A percentile compares a stretch with the other conserved stretches of the same genome.
Evolutionary conservation across 345 rosid species (phyloP).

Genomic region (Iberis pinnata): DNA sequence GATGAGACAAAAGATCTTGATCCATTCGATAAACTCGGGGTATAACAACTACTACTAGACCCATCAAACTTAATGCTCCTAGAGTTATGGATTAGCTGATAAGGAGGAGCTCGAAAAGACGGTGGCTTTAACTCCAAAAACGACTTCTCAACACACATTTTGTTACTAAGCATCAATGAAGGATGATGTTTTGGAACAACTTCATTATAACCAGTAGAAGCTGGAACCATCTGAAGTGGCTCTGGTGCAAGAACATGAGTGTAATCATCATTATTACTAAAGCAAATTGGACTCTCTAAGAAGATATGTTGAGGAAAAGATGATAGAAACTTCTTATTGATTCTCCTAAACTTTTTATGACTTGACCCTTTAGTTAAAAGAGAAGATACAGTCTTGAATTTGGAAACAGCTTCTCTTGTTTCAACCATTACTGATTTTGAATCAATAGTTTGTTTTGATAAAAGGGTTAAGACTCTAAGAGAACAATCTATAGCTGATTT

Average conservation of each 20-base stretch:
- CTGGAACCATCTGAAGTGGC: slow-evolving; percentile 53
- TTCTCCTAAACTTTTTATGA: slow-evolving; percentile 47
- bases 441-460: slow-evolving; percentile 44
- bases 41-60: slow-evolving; percentile 34
- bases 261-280: slow-evolving; percentile 14
- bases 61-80: slow-evolving; percentile 61
- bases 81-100: slow-evolving; percentile 39
- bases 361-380: slow-evolving; percentile 38
- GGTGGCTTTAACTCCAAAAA: slow-evolving; percentile 40
- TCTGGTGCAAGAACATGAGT: slow-evolving; percentile 48
- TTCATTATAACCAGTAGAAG: slow-evolving; percentile 28
- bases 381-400: slow-evolving; percentile 53
- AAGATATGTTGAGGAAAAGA: slow-evolving; percentile 50
- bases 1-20: slow-evolving; percentile 66
- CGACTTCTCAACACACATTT: slow-evolving; percentile 38
- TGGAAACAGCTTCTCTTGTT: slow-evolving; percentile 47
- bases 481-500: slow-evolving; percentile 51
- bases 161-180: slow-evolving; percentile 23
- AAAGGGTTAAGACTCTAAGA: slow-evolving; percentile 42
- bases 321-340: slow-evolving; percentile 40
- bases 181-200: slow-evolving; percentile 27
- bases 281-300: slow-evolving; percentile 45
- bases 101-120: slow-evolving; percentile 39
- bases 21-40: slow-evolving; percentile 47
- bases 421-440: slow-evolving; percentile 36